Evolutionary conservation across 148 eudicot genomes (phyloP), one percentile per base, ranked within the genome.

Genomic region (Fagopyrum tataricum): DNA sequence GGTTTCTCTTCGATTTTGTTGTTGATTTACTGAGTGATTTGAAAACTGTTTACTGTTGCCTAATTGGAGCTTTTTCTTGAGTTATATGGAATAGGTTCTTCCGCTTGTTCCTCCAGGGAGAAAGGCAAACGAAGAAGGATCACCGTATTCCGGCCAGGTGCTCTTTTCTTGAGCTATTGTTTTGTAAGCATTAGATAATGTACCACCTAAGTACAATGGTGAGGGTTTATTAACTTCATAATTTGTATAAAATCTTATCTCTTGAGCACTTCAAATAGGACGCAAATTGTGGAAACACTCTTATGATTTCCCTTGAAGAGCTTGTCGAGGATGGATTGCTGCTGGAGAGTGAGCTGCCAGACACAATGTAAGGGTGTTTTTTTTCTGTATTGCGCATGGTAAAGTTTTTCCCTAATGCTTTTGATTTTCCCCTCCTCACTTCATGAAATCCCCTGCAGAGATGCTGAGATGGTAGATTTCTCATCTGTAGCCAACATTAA

Each of bases 41-140:
- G 47, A 23, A 67, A 49, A 10, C 5, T 66, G 52, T 72, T 18
- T 46, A 6, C 1, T 71, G 39, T 47, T 15, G 41, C 61, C 52
- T 52, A 51, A 44, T 71, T 2, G 23, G 72, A 17, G 18, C 5
- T 44, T 13, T 21, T 31, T 4, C 51, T 5, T 55, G 24, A 46
- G 1, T 75, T 39, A 44, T 31, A 1, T 58, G 40, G 31, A 17
- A 76, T 82, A 95, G 98, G 97, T 95, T 82, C 96, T 95, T 72
- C 99, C 99, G 13, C 87, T 95, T 75, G 99, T 95, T 82, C 99
- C 99, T 52, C 99, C 99, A 1, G 98, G 98, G 49, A 85, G 93
- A 75, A 90, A 82, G 75, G 98, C 85, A 61, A 82, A 82, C 79
- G 97, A 90, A 81, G 99, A 87, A 49, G 99, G 97, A 41, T 95